Conservation (phyloP, 129 eudicot genomes). For the Gnaphalium uliginosum region DNA sequence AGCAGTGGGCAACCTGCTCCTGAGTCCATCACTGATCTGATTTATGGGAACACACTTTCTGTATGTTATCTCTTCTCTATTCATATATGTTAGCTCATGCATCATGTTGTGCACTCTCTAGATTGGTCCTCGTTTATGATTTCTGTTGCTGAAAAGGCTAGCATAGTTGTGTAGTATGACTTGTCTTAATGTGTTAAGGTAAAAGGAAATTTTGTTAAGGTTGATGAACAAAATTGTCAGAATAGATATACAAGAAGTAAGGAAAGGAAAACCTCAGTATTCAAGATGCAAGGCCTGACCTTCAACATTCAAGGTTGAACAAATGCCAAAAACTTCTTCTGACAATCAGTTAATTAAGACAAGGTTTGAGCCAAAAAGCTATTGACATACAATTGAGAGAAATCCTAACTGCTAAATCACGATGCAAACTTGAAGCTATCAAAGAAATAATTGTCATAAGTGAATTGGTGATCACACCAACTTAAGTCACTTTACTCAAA, state of each 20-base stretch:
- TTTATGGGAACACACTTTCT: constrained; percentile 21
- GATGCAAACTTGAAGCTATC: not conserved
- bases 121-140: constrained; percentile 19
- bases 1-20: constrained; percentile 99
- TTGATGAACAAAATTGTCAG: constrained; percentile 1
- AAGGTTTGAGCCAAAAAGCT: not conserved
- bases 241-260: constrained; percentile 11
- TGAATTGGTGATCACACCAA: not conserved
- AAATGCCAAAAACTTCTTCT: not conserved
- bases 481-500: not conserved
- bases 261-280: constrained; percentile 13
- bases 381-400: not conserved
- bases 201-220: constrained; percentile 12
- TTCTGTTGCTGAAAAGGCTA: not conserved
- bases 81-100: not conserved
- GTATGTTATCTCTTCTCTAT: constrained; percentile 20
- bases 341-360: not conserved
- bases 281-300: not conserved
- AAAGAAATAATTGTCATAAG: too few relatives aligned
- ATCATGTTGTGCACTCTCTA: constrained; percentile 12
- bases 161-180: constrained; percentile 10
- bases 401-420: not conserved
- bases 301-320: constrained; percentile 15
- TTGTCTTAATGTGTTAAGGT: not conserved
- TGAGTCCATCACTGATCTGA: constrained; percentile 80